A percentile compares a stretch with the other conserved stretches of the same genome.
Evolutionary conservation across 805 yeast species (phyloP).

Genomic region (Saturnispora bothae): DNA sequence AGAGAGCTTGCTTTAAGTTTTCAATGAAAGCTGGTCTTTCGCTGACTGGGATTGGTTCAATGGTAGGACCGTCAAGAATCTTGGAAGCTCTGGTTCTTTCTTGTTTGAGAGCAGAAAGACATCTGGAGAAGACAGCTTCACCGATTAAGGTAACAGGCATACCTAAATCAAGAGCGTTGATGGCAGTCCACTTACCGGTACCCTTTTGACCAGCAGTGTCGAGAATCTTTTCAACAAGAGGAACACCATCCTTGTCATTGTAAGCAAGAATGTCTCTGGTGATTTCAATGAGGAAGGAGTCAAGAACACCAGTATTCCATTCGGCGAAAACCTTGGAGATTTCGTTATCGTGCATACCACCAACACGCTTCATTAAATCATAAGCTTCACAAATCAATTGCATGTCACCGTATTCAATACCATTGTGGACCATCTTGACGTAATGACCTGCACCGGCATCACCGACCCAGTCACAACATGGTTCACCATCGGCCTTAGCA

Average conservation of each 20-base stretch:
- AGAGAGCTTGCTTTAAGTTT: conserved; percentile 93
- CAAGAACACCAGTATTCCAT: conserved; percentile 97
- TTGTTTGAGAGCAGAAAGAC: conserved; percentile 82
- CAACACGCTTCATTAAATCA: conserved; percentile 89
- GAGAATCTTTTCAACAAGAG: conserved; percentile 91
- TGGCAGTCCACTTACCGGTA: conserved; percentile 99
- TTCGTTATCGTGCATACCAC: conserved; percentile 83
- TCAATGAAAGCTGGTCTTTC: conserved; percentile 81
- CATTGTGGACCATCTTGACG: conserved; percentile 99
- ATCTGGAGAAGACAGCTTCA: conserved; percentile 96
- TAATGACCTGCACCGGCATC: conserved; percentile 98
- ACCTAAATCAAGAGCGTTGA: conserved; percentile 94
- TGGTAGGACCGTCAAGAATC: conserved; percentile 68
- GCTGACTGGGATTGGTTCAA: conserved; percentile 50
- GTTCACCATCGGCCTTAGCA: conserved; percentile 96
- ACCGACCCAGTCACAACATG: conserved; percentile 99
- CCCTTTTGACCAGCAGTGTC: conserved; percentile 99
- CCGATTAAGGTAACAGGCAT: conserved; percentile 98
- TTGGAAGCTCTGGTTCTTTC: conserved; percentile 86
- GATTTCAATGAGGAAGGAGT: conserved; percentile 93
- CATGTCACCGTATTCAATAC: conserved; percentile 99
- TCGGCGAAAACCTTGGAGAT: conserved; percentile 82
- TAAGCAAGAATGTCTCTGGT: conserved; percentile 88
- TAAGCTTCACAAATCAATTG: conserved; percentile 97
- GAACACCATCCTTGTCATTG: conserved; percentile 84